Percentiles rank a stretch among this genome's conserved stretches.
Evolutionary conservation across 495 filamentous ascomycete species (phyloP).

Genomic region (Hyaloscypha hepaticicola): DNA sequence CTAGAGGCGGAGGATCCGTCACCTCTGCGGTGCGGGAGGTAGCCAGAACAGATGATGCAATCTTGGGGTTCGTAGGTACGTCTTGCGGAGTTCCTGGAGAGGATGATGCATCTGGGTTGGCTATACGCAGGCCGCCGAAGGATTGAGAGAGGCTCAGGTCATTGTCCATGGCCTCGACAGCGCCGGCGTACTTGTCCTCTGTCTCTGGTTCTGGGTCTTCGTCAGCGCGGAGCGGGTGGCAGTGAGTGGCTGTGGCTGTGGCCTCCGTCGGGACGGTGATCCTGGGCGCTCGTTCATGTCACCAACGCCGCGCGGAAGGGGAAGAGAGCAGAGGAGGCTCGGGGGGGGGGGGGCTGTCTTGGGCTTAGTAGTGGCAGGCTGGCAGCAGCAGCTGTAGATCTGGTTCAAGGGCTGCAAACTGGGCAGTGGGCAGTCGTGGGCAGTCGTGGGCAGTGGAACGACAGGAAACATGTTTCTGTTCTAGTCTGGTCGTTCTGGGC

Average conservation of each 20-base stretch:
- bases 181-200: slow-evolving; percentile 3
- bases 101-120: slow-evolving; percentile 88
- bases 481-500: too few relatives aligned
- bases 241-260: neutral
- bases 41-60: slow-evolving; percentile 27
- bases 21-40: slow-evolving; percentile 27
- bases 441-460: too few relatives aligned
- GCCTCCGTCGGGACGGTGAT: slow-evolving; percentile 4
- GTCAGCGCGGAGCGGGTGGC: neutral
- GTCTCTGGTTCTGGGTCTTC: neutral
- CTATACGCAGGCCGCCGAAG: slow-evolving; percentile 92
- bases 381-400: too few relatives aligned
- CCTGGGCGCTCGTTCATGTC: neutral
- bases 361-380: too few relatives aligned
- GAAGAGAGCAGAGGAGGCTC: neutral
- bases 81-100: slow-evolving; percentile 49
- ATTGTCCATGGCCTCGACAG: slow-evolving; percentile 66
- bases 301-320: too few relatives aligned
- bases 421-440: too few relatives aligned
- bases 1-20: slow-evolving; percentile 14
- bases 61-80: slow-evolving; percentile 34
- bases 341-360: neutral
- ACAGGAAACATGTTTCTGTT: too few relatives aligned
- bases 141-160: slow-evolving; percentile 91
- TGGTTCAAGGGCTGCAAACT: neutral